Evolutionary conservation across 148 eudicot species (phyloP), one percentile per base, ranked within the genome.

Genomic region (Persicaria maculosa): DNA sequence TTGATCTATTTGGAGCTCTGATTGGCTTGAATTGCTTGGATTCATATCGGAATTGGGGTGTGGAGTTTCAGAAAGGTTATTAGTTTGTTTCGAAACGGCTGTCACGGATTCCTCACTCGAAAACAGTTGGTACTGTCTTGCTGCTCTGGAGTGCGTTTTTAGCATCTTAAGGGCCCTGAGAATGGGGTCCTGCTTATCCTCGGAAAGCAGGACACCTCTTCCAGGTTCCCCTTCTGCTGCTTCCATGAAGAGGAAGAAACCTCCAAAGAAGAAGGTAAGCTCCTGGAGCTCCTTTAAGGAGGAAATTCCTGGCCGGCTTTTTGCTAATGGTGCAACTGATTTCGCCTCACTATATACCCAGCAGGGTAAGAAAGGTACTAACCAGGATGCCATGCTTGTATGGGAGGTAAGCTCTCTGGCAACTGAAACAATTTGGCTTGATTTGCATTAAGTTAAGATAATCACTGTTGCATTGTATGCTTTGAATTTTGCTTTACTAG

Each of bases 361-460:
- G 77, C 97, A 94, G 82, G 98, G 98, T 69, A 91, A 72, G 82
- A 94, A 94, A 85, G 98, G 98, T 54, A 87, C 93, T 72, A 94
- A 91, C 80, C 98, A 94, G 85, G 98, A 94, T 94, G 98, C 98
- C 67, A 94, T 94, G 98, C 72, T 94, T 82, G 96, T 94, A 76
- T 94, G 98, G 98, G 98, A 93, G 98, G 98, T 93, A 74, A 45
- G 83, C 45, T 65, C 19, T 65, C 70, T 65, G 70, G 70, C 70
- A 65, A 43, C 46, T 65, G 44, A 31, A 65, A 11, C 40, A 62
- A 62, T 36, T 31, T 62, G 44, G 44, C 12, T 7, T 62, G 47
- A 65, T 65, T 65, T 40, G 62, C 10, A 19, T 57, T 55, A 17
- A 19, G 61, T n/a, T 64, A 10, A 31, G n/a, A 64, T 59, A 31